Conservation (phyloP, 192 early-diverging fungal species). For the Entomortierella lignicola region DNA sequence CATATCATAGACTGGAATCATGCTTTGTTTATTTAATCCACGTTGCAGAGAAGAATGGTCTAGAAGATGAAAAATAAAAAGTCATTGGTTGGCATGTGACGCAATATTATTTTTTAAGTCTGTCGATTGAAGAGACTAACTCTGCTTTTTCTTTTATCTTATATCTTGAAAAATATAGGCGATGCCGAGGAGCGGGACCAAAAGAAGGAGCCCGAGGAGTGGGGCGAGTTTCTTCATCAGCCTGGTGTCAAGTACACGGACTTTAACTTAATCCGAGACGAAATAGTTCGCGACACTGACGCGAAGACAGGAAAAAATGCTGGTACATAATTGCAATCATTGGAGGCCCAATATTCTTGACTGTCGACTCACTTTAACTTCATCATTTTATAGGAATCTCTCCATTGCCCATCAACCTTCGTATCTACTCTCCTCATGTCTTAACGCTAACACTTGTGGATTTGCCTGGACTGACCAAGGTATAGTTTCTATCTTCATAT, state of each 20-base stretch:
- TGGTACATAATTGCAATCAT: slow-evolving; percentile 34
- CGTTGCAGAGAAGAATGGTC: not conserved
- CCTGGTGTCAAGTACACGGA: slow-evolving; percentile 96
- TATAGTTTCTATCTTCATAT: not conserved
- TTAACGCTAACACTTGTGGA: slow-evolving; percentile 98
- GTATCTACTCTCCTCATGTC: slow-evolving; percentile 98
- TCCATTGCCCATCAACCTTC: slow-evolving; percentile 95
- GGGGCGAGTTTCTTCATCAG: slow-evolving; percentile 99
- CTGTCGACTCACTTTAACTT: not conserved
- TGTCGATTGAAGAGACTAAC: too few relatives aligned
- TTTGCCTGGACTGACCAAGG: slow-evolving; percentile 97
- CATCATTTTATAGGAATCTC: slow-evolving; percentile 77
- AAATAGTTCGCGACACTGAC: slow-evolving; percentile 95
- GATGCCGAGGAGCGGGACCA: slow-evolving; percentile 40
- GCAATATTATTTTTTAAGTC: too few relatives aligned
- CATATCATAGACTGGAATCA: not conserved
- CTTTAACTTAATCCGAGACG: slow-evolving; percentile 97
- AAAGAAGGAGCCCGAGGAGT: slow-evolving; percentile 82
- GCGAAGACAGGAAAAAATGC: slow-evolving; percentile 83
- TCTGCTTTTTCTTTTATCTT: too few relatives aligned
- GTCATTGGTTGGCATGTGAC: not conserved
- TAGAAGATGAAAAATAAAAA: not conserved
- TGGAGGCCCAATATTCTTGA: not conserved
- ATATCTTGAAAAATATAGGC: too few relatives aligned
- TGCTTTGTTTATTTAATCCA: not conserved